These are phyloP conservation scores for Astraeus odoratus DNA, from an alignment of 768 basidiomycete genomes.

Conservation along the genomic window DNA sequence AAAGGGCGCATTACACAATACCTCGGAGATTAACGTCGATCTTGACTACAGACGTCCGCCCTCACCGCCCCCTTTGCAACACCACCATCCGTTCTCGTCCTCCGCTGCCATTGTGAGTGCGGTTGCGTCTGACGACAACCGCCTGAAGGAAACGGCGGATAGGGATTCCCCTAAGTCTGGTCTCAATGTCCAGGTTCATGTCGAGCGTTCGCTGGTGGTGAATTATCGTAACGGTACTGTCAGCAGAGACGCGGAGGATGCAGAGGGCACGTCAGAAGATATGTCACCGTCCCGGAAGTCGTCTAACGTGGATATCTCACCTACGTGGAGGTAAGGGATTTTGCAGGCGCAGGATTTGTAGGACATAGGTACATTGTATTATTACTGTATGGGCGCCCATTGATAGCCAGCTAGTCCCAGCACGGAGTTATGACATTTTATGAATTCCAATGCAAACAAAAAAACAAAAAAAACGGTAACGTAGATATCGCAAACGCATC, in stretches of 20 bases:
- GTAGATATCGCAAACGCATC: too few relatives aligned
- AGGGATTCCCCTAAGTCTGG: not conserved
- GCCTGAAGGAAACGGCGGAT: not conserved
- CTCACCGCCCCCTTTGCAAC: not conserved
- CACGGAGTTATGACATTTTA: too few relatives aligned
- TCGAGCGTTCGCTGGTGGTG: not conserved
- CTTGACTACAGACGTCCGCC: not conserved
- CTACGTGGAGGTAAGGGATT: too few relatives aligned
- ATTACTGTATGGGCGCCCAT: too few relatives aligned
- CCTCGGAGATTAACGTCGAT: not conserved
- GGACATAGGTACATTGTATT: too few relatives aligned
- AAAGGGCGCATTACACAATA: not conserved
- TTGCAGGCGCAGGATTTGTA: too few relatives aligned
- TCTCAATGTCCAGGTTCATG: not conserved
- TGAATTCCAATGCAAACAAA: too few relatives aligned
- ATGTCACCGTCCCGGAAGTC: too few relatives aligned
- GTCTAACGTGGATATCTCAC: too few relatives aligned
- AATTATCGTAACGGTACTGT: not conserved
- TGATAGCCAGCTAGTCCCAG: too few relatives aligned
- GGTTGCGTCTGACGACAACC: not conserved
- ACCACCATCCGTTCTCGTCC: not conserved
- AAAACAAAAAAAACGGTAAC: too few relatives aligned
- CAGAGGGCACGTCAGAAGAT: not conserved
- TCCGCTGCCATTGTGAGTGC: not conserved
- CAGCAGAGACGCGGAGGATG: not conserved